These are phyloP conservation scores for Saccharomycopsis malanga DNA, from an alignment of 805 yeast species.

Conservation along the genomic window DNA sequence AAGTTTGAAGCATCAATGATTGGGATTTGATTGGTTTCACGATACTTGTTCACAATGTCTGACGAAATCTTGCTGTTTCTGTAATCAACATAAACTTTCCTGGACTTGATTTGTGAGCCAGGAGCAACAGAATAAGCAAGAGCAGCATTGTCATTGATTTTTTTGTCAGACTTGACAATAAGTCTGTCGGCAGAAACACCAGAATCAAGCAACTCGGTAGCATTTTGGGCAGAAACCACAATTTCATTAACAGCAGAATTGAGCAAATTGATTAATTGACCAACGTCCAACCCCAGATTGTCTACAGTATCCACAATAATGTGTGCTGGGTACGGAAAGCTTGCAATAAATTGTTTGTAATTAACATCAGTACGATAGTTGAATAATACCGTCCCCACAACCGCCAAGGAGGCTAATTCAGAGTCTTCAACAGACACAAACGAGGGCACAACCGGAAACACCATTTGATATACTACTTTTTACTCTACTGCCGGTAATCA, in stretches of 20 bases:
- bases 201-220: slow-evolving; percentile 31
- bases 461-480: not conserved
- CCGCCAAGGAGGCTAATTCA: slow-evolving; percentile 2
- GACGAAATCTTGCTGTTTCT: not conserved
- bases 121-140: slow-evolving; percentile 17
- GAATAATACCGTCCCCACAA: slow-evolving; percentile 14
- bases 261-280: slow-evolving; percentile 36
- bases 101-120: not conserved
- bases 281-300: not conserved
- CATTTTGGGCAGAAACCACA: slow-evolving; percentile 31
- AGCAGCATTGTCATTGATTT: slow-evolving; percentile 15
- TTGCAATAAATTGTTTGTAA: slow-evolving; percentile 10
- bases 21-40: slow-evolving; percentile 1
- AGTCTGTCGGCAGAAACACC: slow-evolving; percentile 51
- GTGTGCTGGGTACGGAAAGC: slow-evolving; percentile 27
- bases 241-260: slow-evolving; percentile 54
- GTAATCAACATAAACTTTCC: slow-evolving; percentile 7
- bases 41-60: not conserved
- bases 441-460: slow-evolving; percentile 8
- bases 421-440: slow-evolving; percentile 7
- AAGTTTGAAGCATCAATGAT: slow-evolving; percentile 21
- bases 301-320: slow-evolving; percentile 22
- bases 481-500: no score
- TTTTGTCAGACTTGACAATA: slow-evolving; percentile 24
- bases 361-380: not conserved